Conservation (phyloP, 768 basidiomycete species). For the Mycena galericulata region DNA sequence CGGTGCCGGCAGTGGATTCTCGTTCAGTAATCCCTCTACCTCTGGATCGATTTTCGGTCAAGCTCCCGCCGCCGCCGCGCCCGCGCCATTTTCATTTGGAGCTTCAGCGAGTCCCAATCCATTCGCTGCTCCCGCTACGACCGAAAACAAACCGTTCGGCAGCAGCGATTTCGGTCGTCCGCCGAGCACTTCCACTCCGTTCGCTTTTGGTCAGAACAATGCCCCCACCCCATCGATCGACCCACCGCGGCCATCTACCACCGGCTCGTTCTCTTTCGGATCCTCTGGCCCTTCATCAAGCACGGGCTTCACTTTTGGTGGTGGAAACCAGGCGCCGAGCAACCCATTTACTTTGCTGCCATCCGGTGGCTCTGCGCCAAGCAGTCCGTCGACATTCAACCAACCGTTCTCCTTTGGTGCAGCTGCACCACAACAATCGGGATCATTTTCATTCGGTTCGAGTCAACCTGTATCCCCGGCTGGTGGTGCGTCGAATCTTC, state of each 20-base stretch:
- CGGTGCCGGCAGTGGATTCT: constrained; percentile 50
- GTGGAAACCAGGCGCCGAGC: constrained; percentile 51
- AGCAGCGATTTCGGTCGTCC: constrained; percentile 57
- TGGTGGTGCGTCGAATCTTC: constrained; percentile 50
- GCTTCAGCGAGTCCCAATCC: constrained; percentile 53
- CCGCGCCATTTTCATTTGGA: constrained; percentile 58
- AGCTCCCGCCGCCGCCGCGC: constrained; percentile 42
- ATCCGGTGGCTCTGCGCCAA: constrained; percentile 59
- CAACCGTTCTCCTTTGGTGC: constrained; percentile 63
- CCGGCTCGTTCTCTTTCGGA: constrained; percentile 63
- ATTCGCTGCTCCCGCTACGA: constrained; percentile 62
- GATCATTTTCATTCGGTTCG: constrained; percentile 64
- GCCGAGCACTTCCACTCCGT: constrained; percentile 50
- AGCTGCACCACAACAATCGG: constrained; percentile 38
- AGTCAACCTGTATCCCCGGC: constrained; percentile 73
- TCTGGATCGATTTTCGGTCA: constrained; percentile 50
- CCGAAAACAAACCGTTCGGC: constrained; percentile 59
- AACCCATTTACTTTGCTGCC: constrained; percentile 59
- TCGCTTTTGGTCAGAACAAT: constrained; percentile 61
- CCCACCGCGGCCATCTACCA: constrained; percentile 51
- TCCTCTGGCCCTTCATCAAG: constrained; percentile 52
- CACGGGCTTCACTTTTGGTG: constrained; percentile 57
- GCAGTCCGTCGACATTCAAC: constrained; percentile 69
- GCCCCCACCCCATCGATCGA: constrained; percentile 48
- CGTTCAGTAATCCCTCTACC: constrained; percentile 53